Percentiles rank a stretch among this genome's conserved stretches.
Conservation (phyloP, 352 stramenopile species). For the Peronospora farinosa region DNA sequence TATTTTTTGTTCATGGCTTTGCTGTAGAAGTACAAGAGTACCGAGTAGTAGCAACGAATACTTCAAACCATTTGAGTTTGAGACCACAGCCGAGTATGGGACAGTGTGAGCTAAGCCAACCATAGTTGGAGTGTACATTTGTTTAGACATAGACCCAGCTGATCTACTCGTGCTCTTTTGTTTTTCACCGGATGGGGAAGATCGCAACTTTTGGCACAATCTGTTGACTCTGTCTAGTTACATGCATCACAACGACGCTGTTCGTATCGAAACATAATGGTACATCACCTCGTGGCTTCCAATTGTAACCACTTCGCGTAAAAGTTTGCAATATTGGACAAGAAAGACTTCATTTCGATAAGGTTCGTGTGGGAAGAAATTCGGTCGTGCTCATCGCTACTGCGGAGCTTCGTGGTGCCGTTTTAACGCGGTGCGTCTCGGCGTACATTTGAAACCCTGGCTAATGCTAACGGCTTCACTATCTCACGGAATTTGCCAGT, state of each 20-base stretch:
- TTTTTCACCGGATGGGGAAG: not conserved
- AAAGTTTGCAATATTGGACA: no score
- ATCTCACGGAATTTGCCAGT: no score
- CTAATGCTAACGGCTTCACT: no score
- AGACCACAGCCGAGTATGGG: constrained; percentile 46
- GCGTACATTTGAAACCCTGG: no score
- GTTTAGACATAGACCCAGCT: constrained; percentile 21
- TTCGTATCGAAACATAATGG: not conserved
- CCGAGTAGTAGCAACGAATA: constrained; percentile 31
- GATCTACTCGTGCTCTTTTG: constrained; percentile 3
- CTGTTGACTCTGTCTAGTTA: not conserved
- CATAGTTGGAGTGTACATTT: constrained; percentile 26
- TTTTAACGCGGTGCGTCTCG: no score
- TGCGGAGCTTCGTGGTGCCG: no score
- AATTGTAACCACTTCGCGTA: no score
- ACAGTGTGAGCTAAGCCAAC: constrained; percentile 31
- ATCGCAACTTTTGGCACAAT: not conserved
- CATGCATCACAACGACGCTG: not conserved
- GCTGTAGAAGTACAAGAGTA: constrained; percentile 8
- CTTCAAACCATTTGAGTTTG: constrained; percentile 44
- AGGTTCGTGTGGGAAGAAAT: no score
- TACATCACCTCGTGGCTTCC: no score
- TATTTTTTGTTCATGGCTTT: constrained; percentile 7
- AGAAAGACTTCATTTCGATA: no score
- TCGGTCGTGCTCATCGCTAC: no score